Evolutionary conservation across 805 yeast species (phyloP).

Genomic region (Kuraishia cidri): DNA sequence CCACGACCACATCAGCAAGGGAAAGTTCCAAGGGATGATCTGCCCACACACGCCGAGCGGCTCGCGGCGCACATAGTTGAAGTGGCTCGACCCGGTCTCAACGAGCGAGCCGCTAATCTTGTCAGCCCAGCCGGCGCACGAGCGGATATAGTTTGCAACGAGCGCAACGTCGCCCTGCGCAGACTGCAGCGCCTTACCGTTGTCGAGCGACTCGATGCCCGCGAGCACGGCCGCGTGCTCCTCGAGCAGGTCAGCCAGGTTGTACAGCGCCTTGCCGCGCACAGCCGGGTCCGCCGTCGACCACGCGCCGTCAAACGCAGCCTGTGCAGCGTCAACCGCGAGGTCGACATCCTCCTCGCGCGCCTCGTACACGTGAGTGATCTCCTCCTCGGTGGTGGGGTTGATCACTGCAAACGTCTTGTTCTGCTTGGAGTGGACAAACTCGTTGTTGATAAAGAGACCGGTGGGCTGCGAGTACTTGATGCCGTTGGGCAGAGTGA

Average conservation of each 20-base stretch:
- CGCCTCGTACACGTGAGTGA: constrained; percentile 43
- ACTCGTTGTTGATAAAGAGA: constrained; percentile 81
- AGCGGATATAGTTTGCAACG: constrained; percentile 45
- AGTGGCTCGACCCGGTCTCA: constrained; percentile 47
- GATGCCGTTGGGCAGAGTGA: constrained; percentile 47
- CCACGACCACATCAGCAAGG: constrained; percentile 62
- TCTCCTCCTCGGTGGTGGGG: constrained; percentile 46
- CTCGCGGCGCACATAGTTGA: constrained; percentile 55
- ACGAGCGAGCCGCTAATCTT: constrained; percentile 57
- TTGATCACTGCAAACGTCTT: constrained; percentile 50
- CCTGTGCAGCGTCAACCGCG: constrained; percentile 44
- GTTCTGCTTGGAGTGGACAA: constrained; percentile 46
- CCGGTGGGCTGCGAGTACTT: constrained; percentile 60
- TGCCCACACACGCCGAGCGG: constrained; percentile 68
- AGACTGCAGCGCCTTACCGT: constrained; percentile 46
- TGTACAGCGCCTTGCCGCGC: constrained; percentile 34
- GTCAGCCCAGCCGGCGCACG: constrained; percentile 73
- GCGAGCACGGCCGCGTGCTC: constrained; percentile 41
- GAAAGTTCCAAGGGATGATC: constrained; percentile 69
- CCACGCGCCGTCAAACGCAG: constrained; percentile 42
- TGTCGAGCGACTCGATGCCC: constrained; percentile 48
- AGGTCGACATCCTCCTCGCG: constrained; percentile 39
- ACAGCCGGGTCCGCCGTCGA: constrained; percentile 32
- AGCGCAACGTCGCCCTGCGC: constrained; percentile 53
- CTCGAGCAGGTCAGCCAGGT: constrained; percentile 40